phyloP scores from a whole-genome alignment of 1,139 yeast genomes.

The Geotrichum siamense region DNA sequence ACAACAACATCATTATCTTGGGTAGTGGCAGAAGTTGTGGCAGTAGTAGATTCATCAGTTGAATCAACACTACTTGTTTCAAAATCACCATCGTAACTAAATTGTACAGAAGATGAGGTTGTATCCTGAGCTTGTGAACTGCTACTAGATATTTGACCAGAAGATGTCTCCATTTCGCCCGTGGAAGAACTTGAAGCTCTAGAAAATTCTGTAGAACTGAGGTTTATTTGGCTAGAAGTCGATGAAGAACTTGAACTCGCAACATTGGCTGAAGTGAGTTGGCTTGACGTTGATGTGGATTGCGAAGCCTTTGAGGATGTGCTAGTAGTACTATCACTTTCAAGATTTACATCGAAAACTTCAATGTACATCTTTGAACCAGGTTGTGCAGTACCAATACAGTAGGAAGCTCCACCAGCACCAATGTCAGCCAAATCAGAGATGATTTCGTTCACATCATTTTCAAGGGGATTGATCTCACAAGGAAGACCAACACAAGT shows the following conservation, averaged over 20 bases:
- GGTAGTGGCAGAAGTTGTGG: no score
- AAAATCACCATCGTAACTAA: no score
- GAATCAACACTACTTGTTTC: no score
- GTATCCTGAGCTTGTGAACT: no score
- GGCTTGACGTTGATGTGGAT: conserved; percentile 3
- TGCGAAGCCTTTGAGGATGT: background rate
- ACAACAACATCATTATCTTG: no score
- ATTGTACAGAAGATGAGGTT: no score
- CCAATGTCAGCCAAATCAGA: conserved; percentile 37
- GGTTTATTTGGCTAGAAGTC: no score
- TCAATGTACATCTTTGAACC: conserved; percentile 64
- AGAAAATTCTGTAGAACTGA: background rate
- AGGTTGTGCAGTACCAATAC: conserved; percentile 71
- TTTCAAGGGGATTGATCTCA: conserved; percentile 64
- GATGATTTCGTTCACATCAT: conserved; percentile 50
- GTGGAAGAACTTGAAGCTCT: background rate
- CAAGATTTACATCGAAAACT: conserved; percentile 43
- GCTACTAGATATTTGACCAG: no score
- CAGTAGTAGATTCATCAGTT: no score
- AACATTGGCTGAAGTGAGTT: conserved; percentile 2
- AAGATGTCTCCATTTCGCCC: no score
- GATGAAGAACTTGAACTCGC: background rate
- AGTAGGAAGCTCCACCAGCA: conserved; percentile 66
- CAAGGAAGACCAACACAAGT: conserved; percentile 72
- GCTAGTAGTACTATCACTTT: conserved; percentile 10